A percentile compares a stretch with the other conserved stretches of the same genome.
Evolutionary conservation across 805 yeast species (phyloP).

Genomic region (Starmerella sirachaensis): DNA sequence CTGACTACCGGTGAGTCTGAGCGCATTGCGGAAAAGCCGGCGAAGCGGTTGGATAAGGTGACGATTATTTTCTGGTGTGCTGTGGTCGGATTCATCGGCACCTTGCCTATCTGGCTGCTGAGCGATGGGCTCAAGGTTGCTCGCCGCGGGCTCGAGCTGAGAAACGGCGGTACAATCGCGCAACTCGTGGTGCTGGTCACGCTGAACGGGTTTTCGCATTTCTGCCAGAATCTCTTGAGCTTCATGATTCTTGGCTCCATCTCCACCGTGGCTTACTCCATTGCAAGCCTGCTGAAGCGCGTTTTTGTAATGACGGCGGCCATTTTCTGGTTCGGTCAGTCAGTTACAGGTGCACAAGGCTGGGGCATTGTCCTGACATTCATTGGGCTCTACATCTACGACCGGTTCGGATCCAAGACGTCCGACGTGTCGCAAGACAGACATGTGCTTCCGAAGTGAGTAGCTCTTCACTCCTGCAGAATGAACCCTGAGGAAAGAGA

Average conservation of each 20-base stretch:
- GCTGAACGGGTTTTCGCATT: conserved; percentile 65
- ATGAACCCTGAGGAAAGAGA: too few species aligned
- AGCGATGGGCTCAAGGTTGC: conserved; percentile 38
- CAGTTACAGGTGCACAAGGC: conserved; percentile 29
- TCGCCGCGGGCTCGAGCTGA: conserved; percentile 13
- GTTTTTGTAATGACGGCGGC: conserved; percentile 74
- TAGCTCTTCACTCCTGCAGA: too few species aligned
- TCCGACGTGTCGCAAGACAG: background rate
- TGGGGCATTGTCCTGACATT: conserved; percentile 35
- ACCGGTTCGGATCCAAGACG: conserved; percentile 29
- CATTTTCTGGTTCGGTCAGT: conserved; percentile 48
- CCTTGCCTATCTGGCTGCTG: conserved; percentile 60
- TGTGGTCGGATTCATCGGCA: conserved; percentile 52
- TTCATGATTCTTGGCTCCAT: conserved; percentile 69
- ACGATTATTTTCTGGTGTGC: conserved; percentile 75
- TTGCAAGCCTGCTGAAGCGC: conserved; percentile 79
- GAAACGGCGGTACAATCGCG: conserved; percentile 28
- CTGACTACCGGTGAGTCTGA: conserved; percentile 36
- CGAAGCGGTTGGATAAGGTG: conserved; percentile 56
- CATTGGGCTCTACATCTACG: conserved; percentile 33
- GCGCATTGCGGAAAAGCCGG: conserved; percentile 7
- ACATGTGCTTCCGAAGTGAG: conserved; percentile 5
- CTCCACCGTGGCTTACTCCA: conserved; percentile 74
- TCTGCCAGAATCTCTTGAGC: conserved; percentile 66
- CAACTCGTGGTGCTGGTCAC: conserved; percentile 37